Evolutionary conservation across 345 rosid species (phyloP).

Genomic region (Psidium friedrichsthalianum): DNA sequence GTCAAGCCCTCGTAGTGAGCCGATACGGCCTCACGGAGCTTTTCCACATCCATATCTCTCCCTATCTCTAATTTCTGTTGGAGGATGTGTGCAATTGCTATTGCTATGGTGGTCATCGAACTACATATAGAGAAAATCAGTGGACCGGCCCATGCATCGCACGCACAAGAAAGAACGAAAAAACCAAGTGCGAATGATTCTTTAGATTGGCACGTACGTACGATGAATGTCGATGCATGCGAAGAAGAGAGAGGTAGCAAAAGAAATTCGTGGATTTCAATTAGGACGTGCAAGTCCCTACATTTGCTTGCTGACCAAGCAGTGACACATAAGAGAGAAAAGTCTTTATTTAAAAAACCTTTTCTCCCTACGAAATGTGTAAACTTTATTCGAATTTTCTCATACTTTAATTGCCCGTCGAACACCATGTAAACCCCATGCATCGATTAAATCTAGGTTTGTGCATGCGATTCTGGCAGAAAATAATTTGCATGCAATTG

Average conservation of each 20-base stretch:
- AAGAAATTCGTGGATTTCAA: background rate
- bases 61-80: background rate
- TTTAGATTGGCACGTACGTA: no score
- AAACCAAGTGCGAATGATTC: background rate
- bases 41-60: background rate
- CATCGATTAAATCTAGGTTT: background rate
- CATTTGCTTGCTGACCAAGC: background rate
- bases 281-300: background rate
- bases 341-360: no score
- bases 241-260: no score
- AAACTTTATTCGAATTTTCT: no score
- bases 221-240: background rate
- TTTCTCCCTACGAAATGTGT: background rate
- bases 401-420: background rate
- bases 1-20: background rate
- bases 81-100: background rate
- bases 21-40: background rate
- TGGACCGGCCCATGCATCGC: background rate
- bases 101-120: background rate
- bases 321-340: background rate
- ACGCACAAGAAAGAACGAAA: background rate
- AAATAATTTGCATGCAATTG: background rate
- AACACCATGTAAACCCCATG: background rate
- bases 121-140: accelerated
- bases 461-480: background rate